Base-by-base conservation (phyloP, 1,284 basidiomycete genomes). In the Cryptococcus maquisensis region DNA sequence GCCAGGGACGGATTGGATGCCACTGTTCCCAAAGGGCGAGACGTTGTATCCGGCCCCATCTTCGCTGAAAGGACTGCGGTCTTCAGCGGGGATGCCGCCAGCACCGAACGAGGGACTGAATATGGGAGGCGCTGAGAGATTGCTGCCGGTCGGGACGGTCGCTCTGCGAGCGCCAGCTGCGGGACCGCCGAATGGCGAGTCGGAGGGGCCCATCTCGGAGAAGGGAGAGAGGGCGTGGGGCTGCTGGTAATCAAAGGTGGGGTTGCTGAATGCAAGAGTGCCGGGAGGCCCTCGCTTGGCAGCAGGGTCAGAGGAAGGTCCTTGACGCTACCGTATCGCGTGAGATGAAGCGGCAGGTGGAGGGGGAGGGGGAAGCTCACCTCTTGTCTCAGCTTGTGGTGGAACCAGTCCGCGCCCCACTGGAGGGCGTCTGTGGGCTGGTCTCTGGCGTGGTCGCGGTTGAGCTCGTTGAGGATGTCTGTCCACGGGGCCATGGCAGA, bases 341-440 rank as follows among this genome's bases (percentile, higher is more conserved):
- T 28, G n/a, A 16, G 45, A 42, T 39, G 35, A 28, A 18, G 20
- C 16, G 24, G 21, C 35, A 20, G 16, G 36, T 15, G 20, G 44
- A 24, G 24, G 26, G 18, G 38, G 16, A 20, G 24, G 41, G 47
- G 4, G 23, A 16, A 12, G 62, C 74, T 49, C 48, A 73, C 75
- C 62, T 75, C 72, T 41, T 65, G 54, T 28, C 68, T 63, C 23
- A 77, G 55, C 57, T 62, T 63, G 49, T 60, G 80, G 70, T 94
- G 88, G 79, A 97, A 97, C 94, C 94, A 98, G 71, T 86, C 92
- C 49, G 93, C 86, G 69, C 90, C 95, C 79, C 90, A 97, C 76
- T 97, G 94, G 49, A 96, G 84, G 4, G 87, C 83, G 71, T 97
- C 94, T 65, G 83, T 83, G 18, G 93, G 94, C 67, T 91, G 87